Conservation (phyloP, 2,329 filamentous ascomycete genomes). For the Neoscytalidium dimidiatum region DNA sequence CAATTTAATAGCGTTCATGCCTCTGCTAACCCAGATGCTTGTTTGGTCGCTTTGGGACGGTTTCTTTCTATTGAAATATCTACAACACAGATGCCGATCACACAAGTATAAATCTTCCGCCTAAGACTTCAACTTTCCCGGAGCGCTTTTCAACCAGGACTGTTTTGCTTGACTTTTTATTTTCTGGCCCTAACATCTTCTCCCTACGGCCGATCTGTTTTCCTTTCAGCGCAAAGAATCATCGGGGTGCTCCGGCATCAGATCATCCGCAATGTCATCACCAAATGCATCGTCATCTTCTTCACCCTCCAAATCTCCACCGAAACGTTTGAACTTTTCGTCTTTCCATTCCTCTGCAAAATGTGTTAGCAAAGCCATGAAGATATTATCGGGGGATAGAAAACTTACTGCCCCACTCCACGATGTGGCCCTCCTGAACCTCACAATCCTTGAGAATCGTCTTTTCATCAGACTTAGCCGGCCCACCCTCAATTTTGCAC, state of each 20-base stretch:
- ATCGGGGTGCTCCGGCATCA: slow-evolving; percentile 1
- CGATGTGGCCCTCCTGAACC: slow-evolving; percentile 80
- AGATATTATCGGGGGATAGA: neutral
- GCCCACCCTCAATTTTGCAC: slow-evolving; percentile 79
- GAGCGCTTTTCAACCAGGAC: too few species aligned
- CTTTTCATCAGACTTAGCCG: slow-evolving; percentile 45
- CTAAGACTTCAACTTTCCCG: too few species aligned
- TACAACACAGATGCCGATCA: too few species aligned
- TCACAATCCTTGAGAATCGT: slow-evolving; percentile 81
- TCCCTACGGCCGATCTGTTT: neutral
- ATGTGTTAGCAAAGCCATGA: neutral
- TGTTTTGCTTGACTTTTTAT: too few species aligned
- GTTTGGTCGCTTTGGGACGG: too few species aligned
- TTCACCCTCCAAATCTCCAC: slow-evolving; percentile 38
- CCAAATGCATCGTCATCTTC: slow-evolving; percentile 29
- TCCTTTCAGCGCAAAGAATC: neutral
- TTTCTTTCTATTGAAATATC: too few species aligned
- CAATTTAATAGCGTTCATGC: too few species aligned
- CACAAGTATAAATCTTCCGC: too few species aligned
- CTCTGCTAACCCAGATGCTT: too few species aligned
- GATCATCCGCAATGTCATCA: neutral
- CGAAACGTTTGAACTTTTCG: slow-evolving; percentile 62
- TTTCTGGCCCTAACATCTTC: neutral
- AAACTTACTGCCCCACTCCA: slow-evolving; percentile 69
- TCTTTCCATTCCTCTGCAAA: slow-evolving; percentile 56